Evolutionary conservation across 306 rosid genomes (phyloP), one percentile per base, ranked within the genome.

Genomic region (Elaeagnus macrophylla): DNA sequence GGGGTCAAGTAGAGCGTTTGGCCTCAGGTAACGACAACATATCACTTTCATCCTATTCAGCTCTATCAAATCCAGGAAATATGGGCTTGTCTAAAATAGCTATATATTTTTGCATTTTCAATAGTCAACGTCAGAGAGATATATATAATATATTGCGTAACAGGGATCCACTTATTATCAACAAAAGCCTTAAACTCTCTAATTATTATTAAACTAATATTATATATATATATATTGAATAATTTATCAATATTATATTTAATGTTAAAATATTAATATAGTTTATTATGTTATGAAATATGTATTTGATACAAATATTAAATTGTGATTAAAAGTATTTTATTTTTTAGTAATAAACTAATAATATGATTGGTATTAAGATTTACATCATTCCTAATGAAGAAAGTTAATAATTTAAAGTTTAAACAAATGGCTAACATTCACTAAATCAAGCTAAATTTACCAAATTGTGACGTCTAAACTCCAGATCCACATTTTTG

Each of bases 371-470:
- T 48, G 11, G 18, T 40, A 9, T 56, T 48, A 14, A 56, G 9
- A 56, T 56, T 14, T 32, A 45, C 14, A 51, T 32, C 64, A 62
- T 61, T 68, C 57, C 55, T 9, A 15, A 39, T 54, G 17, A 60
- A 4, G 40, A 20, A 17, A 18, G 1, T 37, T 37, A 56, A 58
- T 12, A 18, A 37, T 7, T 9, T 10, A 25, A 7, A 39, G 39
- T 64, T 41, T 5, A 54, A 37, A 45, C 56, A 38, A 19, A 47
- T 12, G 12, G 18, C 10, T 39, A 32, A 55, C n/a, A 35, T 58
- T 58, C 59, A 13, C 48, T 44, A 51, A 57, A 47, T 36, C 20
- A 51, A 58, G 60, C 42, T 11, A 10, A 67, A n/a, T 51, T 10
- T 19, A 18, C 14, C 18, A 14, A 51, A 43, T 35, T 19, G 45